Base-by-base conservation (phyloP, 305 asterid genomes). In the Fraxinus sp. region DNA sequence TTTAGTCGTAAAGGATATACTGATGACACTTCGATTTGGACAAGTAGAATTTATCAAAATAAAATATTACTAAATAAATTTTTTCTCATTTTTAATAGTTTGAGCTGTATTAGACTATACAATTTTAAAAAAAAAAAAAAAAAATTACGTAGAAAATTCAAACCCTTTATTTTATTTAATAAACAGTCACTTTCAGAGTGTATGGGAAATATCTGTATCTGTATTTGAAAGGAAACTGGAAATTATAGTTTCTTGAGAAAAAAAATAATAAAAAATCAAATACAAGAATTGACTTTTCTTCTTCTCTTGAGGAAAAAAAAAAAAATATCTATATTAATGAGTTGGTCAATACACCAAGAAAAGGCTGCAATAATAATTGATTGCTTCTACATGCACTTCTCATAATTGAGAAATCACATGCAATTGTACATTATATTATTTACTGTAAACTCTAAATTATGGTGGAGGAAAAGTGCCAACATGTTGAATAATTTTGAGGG, bases 391-490 rank as follows among this genome's bases (percentile, higher is more conserved):
- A 81, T 84, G 84, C 82, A 59, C 13, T 35, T 77, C 80, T 66
- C 82, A 84, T 84, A 81, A 86, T 86, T 28, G 30, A 28, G 80
- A 84, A 78, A 75, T 81, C 89, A 86, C 89, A 84, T 86, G 86
- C 82, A 64, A 77, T 77, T 62, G 55, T 20, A 14, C 72, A 64
- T 6, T 24, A 24, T 9, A 62, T 55, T n/a, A 55, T 9, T 9
- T 64, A 22, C 0, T 22, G 30, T 64, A 22, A 64, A 22, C 3
- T 24, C 16, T 59, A 26, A 24, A 9, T 55, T 0, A 6, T 18
- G 13, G 72, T 64, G n/a, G 72, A 64, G 35, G 13, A 64, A 5
- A 6, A 10, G 16, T 64, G 73, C 73, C 35, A 64, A 8, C 10
- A 24, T 2, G 3, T 55, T 5, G 6, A 1, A 43, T 11, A 43